Evolutionary conservation across 2,329 filamentous ascomycete species (phyloP).

Genomic region (Penicillium sp.): DNA sequence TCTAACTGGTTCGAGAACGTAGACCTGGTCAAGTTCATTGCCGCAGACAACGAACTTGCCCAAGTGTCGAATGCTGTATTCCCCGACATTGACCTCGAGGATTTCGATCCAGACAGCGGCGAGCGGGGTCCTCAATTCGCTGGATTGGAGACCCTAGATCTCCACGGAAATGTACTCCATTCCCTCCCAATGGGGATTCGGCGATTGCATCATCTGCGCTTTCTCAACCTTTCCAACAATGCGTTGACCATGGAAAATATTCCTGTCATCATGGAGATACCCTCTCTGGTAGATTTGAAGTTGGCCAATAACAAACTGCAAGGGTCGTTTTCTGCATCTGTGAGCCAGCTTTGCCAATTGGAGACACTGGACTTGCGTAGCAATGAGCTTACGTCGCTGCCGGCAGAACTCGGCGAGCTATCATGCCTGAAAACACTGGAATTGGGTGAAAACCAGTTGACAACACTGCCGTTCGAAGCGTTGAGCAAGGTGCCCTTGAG

Average conservation of each 20-base stretch:
- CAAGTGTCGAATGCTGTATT: conserved; percentile 71
- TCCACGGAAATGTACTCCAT: conserved; percentile 78
- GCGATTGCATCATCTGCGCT: conserved; percentile 69
- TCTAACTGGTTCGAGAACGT: conserved; percentile 87
- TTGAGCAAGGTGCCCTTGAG: conserved; percentile 67
- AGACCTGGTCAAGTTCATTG: conserved; percentile 77
- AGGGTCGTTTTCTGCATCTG: conserved; percentile 62
- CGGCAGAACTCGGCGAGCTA: conserved; percentile 65
- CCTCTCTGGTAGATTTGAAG: conserved; percentile 71
- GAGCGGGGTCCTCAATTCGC: conserved; percentile 72
- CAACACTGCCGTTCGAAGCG: conserved; percentile 65
- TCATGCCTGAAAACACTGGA: conserved; percentile 71
- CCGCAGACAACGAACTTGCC: conserved; percentile 85
- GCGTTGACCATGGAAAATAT: conserved; percentile 69
- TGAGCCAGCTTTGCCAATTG: conserved; percentile 64
- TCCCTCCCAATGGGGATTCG: conserved; percentile 72
- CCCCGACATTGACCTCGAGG: conserved; percentile 63
- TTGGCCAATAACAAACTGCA: conserved; percentile 73
- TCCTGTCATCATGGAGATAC: conserved; percentile 70
- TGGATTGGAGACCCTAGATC: conserved; percentile 73
- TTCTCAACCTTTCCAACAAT: conserved; percentile 82
- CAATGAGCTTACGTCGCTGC: conserved; percentile 73
- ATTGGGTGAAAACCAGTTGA: conserved; percentile 73
- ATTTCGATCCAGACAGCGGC: conserved; percentile 63
- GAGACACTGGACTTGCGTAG: conserved; percentile 78